These are phyloP conservation scores for Pseudotsuga menziesii DNA, from an alignment of 75 land plant species.

Conservation along the genomic window DNA sequence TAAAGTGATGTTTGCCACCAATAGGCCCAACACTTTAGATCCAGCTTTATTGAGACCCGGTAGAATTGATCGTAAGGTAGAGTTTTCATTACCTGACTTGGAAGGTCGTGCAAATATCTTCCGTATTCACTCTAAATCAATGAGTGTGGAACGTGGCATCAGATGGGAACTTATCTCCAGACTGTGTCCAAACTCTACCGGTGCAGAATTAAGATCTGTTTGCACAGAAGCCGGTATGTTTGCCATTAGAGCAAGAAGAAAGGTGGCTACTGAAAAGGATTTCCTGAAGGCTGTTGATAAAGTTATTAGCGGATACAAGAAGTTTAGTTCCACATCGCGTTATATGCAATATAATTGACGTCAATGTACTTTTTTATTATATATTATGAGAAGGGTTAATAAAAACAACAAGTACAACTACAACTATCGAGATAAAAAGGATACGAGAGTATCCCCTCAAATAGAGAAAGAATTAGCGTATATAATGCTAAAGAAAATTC, in stretches of 20 bases:
- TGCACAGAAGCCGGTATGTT: conserved; percentile 53
- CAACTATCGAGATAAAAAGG: no score
- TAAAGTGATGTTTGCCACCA: conserved; percentile 97
- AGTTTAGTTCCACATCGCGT: no score
- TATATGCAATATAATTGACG: no score
- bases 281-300: no score
- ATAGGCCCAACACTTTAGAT: conserved; percentile 78
- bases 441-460: no score
- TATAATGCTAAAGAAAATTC: no score
- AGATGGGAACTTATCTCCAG: conserved; percentile 55
- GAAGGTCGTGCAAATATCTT: conserved; percentile 57
- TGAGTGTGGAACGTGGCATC: conserved; percentile 56
- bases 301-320: no score
- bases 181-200: conserved; percentile 40
- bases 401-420: no score
- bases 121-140: conserved; percentile 63
- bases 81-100: conserved; percentile 63
- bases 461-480: no score
- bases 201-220: conserved; percentile 26
- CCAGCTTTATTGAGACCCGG: conserved; percentile 80
- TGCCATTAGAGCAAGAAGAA: conserved; percentile 33
- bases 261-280: conserved; percentile 28
- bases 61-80: conserved; percentile 65
- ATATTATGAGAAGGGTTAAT: no score
- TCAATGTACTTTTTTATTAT: no score